These are phyloP conservation scores for Solanum chaucha DNA, from an alignment of 257 asterid species.

Conservation along the genomic window DNA sequence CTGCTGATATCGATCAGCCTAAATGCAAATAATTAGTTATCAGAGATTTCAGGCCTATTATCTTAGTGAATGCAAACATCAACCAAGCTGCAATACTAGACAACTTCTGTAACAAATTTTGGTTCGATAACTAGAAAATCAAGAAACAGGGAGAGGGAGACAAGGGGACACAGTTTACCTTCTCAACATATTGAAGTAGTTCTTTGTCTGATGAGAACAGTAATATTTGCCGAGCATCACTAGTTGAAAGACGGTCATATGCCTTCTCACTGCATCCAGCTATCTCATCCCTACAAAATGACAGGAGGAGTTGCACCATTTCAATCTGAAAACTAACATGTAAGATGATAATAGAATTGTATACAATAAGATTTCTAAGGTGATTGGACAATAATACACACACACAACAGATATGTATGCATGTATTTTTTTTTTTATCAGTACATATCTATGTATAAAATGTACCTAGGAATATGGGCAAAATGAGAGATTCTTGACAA, in stretches of 20 bases:
- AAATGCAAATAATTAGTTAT: neutral
- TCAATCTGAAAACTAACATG: neutral
- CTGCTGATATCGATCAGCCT: neutral
- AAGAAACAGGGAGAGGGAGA: neutral
- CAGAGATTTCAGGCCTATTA: neutral
- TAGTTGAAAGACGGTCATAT: constrained; percentile 68
- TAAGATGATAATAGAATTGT: neutral
- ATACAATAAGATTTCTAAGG: neutral
- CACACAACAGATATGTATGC: neutral
- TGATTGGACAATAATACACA: neutral
- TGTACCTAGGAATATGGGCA: neutral
- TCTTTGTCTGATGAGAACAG: constrained; percentile 70
- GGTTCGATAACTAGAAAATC: neutral
- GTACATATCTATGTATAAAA: neutral
- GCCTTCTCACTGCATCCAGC: constrained; percentile 97
- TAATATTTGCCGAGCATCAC: constrained; percentile 56
- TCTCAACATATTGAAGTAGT: constrained; percentile 39
- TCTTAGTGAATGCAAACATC: neutral
- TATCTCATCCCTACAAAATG: constrained; percentile 69
- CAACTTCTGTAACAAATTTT: neutral
- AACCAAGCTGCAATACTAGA: neutral
- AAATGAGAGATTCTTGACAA: neutral
- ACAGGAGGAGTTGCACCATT: neutral
- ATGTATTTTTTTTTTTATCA: neutral
- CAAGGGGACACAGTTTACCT: constrained; percentile 25